phyloP scores from a whole-genome alignment of 1,139 yeast genomes.

The Chernovozyma sophiae-reginae region DNA sequence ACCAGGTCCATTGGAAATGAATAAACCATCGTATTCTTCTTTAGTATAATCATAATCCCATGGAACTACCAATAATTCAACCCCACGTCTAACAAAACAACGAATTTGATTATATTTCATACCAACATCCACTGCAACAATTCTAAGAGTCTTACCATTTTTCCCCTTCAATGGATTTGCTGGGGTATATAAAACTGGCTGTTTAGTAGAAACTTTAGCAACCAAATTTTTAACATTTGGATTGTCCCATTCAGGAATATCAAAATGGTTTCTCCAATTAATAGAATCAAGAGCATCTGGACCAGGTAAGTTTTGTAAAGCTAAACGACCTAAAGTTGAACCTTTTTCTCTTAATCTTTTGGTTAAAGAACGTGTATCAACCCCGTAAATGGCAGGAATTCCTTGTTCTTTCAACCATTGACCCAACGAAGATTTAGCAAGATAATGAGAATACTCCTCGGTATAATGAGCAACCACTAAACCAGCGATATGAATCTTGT shows the following conservation, averaged over 20 bases:
- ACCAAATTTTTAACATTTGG: constrained; percentile 92
- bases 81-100: constrained; percentile 94
- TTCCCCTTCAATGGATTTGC: constrained; percentile 51
- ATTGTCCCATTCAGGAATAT: constrained; percentile 84
- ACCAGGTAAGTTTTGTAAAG: constrained; percentile 51
- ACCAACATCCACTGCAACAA: constrained; percentile 94
- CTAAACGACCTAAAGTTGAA: constrained; percentile 84
- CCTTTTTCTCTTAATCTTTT: constrained; percentile 90
- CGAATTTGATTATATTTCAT: constrained; percentile 97
- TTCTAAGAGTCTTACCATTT: constrained; percentile 75
- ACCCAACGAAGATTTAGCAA: constrained; percentile 90
- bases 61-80: constrained; percentile 92
- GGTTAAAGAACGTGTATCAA: constrained; percentile 93
- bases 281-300: constrained; percentile 26
- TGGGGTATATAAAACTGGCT: constrained; percentile 73
- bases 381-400: constrained; percentile 95
- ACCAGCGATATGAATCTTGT: constrained; percentile 92
- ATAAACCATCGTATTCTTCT: constrained; percentile 88
- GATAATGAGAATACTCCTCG: constrained; percentile 89
- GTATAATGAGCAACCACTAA: constrained; percentile 96
- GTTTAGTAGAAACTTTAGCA: constrained; percentile 76
- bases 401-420: constrained; percentile 90
- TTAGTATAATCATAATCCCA: constrained; percentile 83
- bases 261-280: constrained; percentile 61
- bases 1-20: constrained; percentile 98